These are phyloP conservation scores for Serendipita sp. DNA, from an alignment of 768 basidiomycete species.

Conservation along the genomic window DNA sequence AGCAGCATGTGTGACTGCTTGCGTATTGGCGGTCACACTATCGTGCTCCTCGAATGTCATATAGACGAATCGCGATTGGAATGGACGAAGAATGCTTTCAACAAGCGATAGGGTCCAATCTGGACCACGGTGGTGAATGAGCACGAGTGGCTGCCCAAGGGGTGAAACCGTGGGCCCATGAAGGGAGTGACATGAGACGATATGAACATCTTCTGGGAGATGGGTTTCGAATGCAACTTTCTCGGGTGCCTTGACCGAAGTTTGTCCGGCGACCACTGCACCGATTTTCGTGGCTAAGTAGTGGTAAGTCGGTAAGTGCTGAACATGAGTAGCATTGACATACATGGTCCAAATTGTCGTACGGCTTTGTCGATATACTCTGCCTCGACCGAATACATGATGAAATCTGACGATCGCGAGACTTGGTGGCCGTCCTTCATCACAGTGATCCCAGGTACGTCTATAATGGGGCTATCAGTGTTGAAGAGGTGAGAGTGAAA, in stretches of 20 bases:
- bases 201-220: slow-evolving; percentile 72
- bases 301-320: neutral
- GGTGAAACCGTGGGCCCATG: slow-evolving; percentile 87
- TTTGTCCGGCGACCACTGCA: slow-evolving; percentile 89
- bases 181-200: slow-evolving; percentile 86
- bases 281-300: slow-evolving; percentile 72
- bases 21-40: slow-evolving; percentile 90
- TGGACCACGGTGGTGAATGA: slow-evolving; percentile 49
- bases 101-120: slow-evolving; percentile 60
- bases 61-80: slow-evolving; percentile 77
- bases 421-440: slow-evolving; percentile 75
- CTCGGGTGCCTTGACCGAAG: slow-evolving; percentile 93
- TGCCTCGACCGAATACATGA: slow-evolving; percentile 92
- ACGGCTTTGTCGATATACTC: slow-evolving; percentile 77
- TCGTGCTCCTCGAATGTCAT: slow-evolving; percentile 96
- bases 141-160: slow-evolving; percentile 76
- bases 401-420: slow-evolving; percentile 77
- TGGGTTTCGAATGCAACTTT: slow-evolving; percentile 74
- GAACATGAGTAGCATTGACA: slow-evolving; percentile 19
- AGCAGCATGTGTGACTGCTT: slow-evolving; percentile 95
- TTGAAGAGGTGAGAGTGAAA: neutral
- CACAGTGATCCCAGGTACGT: slow-evolving; percentile 45
- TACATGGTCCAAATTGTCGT: slow-evolving; percentile 80
- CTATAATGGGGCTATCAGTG: slow-evolving; percentile 21
- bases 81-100: slow-evolving; percentile 63